Conservation (phyloP, 768 basidiomycete genomes). For the Hemileccinum impolitum region DNA sequence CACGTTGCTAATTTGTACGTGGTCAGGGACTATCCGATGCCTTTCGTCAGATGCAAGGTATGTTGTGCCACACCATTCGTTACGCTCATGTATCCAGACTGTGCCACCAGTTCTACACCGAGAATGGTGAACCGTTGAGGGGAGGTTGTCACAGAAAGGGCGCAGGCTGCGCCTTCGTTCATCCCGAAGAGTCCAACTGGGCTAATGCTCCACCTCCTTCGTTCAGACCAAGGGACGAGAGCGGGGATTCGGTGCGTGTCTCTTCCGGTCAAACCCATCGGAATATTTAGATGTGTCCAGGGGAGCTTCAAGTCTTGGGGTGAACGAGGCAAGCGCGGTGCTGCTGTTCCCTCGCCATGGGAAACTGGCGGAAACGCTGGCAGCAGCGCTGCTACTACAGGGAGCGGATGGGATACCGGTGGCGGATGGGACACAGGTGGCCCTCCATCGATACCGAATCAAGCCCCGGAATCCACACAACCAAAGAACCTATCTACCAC, state of each 20-base stretch:
- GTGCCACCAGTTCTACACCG: slow-evolving; percentile 27
- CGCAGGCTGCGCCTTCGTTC: slow-evolving; percentile 28
- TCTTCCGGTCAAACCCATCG: neutral
- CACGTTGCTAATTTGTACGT: no score
- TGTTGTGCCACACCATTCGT: slow-evolving; percentile 7
- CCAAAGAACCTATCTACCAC: neutral
- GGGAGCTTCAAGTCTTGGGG: slow-evolving; percentile 7
- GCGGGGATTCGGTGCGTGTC: slow-evolving; percentile 19
- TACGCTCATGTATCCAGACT: slow-evolving; percentile 3
- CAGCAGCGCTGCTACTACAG: neutral
- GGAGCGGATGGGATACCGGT: slow-evolving; percentile 7
- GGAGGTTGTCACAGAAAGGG: slow-evolving; percentile 25
- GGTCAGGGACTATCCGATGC: slow-evolving; percentile 15
- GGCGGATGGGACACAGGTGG: slow-evolving; percentile 8
- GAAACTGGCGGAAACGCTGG: neutral
- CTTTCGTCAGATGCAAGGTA: slow-evolving; percentile 23
- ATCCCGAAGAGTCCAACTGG: slow-evolving; percentile 29
- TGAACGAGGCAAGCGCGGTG: neutral
- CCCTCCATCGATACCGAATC: slow-evolving; percentile 5
- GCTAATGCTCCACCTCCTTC: slow-evolving; percentile 12
- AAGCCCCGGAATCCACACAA: neutral
- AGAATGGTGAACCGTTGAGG: slow-evolving; percentile 24
- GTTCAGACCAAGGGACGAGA: slow-evolving; percentile 8
- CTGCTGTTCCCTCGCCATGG: neutral
- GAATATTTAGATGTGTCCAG: slow-evolving; percentile 2